Percentiles rank a stretch among this genome's conserved stretches.
Evolutionary conservation across 1,139 yeast species (phyloP).

Genomic region (Blastobotrys illinoisensis): DNA sequence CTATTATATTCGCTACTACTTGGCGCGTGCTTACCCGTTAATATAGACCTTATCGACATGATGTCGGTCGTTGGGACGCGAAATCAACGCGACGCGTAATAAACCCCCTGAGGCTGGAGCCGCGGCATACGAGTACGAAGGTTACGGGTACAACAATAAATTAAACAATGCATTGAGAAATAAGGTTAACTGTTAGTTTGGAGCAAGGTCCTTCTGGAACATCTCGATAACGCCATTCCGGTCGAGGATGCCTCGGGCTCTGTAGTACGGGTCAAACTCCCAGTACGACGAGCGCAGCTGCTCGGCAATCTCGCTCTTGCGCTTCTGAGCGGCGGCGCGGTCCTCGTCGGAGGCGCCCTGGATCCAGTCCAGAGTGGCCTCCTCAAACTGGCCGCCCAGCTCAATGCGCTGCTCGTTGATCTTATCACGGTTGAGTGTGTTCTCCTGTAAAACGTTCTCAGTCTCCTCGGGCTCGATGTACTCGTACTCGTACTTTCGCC

Average conservation of each 20-base stretch:
- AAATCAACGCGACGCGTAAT: not conserved
- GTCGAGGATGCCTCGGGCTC: slow-evolving; percentile 66
- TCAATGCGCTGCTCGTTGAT: slow-evolving; percentile 44
- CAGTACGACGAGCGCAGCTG: slow-evolving; percentile 53
- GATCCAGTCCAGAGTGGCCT: slow-evolving; percentile 65
- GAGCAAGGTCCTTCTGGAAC: slow-evolving; percentile 24
- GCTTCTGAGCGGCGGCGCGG: slow-evolving; percentile 39
- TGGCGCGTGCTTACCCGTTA: not conserved
- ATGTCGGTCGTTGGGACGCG: not conserved
- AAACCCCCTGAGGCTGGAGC: not conserved
- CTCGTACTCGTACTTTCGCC: slow-evolving; percentile 47
- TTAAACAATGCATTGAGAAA: not conserved
- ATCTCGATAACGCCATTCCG: slow-evolving; percentile 43
- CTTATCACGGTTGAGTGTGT: slow-evolving; percentile 40
- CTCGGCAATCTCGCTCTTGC: slow-evolving; percentile 47
- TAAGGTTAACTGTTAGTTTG: not conserved
- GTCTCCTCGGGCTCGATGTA: slow-evolving; percentile 51
- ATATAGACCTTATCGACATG: not conserved
- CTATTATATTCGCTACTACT: too few species aligned
- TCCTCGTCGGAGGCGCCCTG: slow-evolving; percentile 42
- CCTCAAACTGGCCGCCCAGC: slow-evolving; percentile 45
- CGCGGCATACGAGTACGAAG: not conserved
- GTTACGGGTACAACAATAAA: not conserved
- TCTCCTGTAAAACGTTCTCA: slow-evolving; percentile 42
- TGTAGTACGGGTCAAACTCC: slow-evolving; percentile 62